Base-by-base conservation (phyloP, 139 green algal species). In the Tetradesmus lagerheimii region DNA sequence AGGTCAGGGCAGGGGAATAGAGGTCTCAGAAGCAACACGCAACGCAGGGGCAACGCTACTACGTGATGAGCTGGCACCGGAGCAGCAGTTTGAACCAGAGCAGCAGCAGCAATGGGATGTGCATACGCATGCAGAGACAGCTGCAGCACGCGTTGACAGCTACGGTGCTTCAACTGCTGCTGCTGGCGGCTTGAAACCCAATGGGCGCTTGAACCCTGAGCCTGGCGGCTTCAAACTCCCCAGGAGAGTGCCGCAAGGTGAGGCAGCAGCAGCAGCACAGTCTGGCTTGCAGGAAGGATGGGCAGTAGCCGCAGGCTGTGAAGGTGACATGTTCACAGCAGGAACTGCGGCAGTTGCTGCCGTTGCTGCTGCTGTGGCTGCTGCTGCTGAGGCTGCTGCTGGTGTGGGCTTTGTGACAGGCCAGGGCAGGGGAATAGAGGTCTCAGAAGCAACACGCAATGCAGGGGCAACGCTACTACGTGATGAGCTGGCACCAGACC, bases 91-190 rank as follows among this genome's bases (percentile, higher is more conserved):
- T 18, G 76, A 62, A 34, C 23, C 35, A 37, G 27, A 64, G n/a
- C 79, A 66, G 79, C 79, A 85, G 43, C 79, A 85, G 39, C 79
- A 85, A 43, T 35, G 8, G 37, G 77, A n/a, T 14, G 77, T 18
- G 18, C 2, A 16, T 18, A 5, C 4, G 27, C 1, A 27, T 11
- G 77, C 77, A 83, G 77, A 31, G 39, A 0, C 27, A 74, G 34
- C 80, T 31, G n/a, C n/a, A n/a, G n/a, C n/a, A n/a, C n/a, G n/a
- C n/a, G n/a, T n/a, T n/a, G n/a, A n/a, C n/a, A n/a, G n/a, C n/a
- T n/a, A n/a, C n/a, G n/a, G n/a, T 71, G 8, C 57, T 31, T 20
- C 57, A 6, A 23, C 20, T 31, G 23, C 23, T 31, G 45, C 45
- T 57, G 57, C 23, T 71, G 20, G 57, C 57, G 8, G 57, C 25